Evolutionary conservation across 352 stramenopile species (phyloP).

Genomic region (Phytophthora colocasiae): DNA sequence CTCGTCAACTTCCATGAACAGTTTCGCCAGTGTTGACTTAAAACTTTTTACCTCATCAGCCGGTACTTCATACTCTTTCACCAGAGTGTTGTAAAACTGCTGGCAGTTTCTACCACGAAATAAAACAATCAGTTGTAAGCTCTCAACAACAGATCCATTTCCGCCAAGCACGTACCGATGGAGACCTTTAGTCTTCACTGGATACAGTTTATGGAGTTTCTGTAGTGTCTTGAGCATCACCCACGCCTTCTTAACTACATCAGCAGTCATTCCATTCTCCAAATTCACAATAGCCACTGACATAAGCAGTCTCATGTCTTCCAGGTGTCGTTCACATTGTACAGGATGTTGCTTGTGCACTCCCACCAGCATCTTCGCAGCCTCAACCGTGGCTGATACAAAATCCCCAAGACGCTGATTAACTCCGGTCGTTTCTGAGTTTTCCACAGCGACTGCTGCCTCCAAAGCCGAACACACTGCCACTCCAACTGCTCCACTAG

Average conservation of each 20-base stretch:
- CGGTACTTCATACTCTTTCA: constrained; percentile 5
- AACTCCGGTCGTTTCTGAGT: neutral
- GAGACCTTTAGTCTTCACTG: constrained; percentile 3
- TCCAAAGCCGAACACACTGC: constrained; percentile 7
- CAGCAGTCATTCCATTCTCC: neutral
- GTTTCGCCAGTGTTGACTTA: neutral
- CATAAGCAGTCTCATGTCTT: constrained; percentile 19
- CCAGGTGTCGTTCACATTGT: constrained; percentile 4
- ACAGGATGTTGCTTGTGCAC: neutral
- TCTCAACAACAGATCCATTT: neutral
- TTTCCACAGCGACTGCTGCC: constrained; percentile 7
- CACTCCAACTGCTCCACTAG: neutral
- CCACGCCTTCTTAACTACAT: constrained; percentile 4
- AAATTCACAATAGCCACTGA: constrained; percentile 14
- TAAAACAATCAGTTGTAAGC: neutral
- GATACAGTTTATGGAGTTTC: constrained; percentile 9
- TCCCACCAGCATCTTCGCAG: constrained; percentile 2
- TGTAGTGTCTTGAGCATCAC: constrained; percentile 3
- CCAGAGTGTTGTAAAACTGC: constrained; percentile 9
- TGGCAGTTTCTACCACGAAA: neutral
- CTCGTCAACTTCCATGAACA: constrained; percentile 1
- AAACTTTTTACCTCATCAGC: constrained; percentile 1
- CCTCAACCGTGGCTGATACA: neutral
- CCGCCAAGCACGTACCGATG: constrained; percentile 1
- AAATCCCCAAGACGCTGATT: neutral